Evolutionary conservation across 2,329 filamentous ascomycete species (phyloP).

Genomic region (Ramularia collo-cygni): DNA sequence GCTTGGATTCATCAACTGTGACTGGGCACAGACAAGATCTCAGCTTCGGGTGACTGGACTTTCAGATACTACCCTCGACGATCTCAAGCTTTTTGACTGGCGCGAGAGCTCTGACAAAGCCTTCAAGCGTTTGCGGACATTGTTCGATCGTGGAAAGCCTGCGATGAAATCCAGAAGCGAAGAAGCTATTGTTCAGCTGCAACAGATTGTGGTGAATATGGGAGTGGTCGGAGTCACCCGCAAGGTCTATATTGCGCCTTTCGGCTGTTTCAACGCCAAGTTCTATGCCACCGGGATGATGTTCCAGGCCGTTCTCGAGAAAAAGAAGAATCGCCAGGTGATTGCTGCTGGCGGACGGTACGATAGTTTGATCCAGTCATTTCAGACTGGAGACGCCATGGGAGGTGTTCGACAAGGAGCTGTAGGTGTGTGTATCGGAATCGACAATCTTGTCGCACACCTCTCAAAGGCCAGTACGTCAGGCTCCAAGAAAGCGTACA

Average conservation of each 20-base stretch:
- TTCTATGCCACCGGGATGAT: constrained; percentile 82
- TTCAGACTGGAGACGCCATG: constrained; percentile 57
- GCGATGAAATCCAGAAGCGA: constrained; percentile 16
- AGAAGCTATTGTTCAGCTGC: constrained; percentile 59
- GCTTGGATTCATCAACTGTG: constrained; percentile 72
- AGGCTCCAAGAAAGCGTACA: constrained; percentile 14
- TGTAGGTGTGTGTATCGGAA: constrained; percentile 86
- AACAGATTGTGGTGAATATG: constrained; percentile 68
- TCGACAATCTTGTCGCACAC: constrained; percentile 68
- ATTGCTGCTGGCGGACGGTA: constrained; percentile 93
- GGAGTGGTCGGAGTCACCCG: constrained; percentile 67
- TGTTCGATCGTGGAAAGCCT: constrained; percentile 46
- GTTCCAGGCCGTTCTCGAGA: constrained; percentile 86
- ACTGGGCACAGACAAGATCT: constrained; percentile 74
- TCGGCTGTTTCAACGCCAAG: constrained; percentile 83
- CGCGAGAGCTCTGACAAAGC: constrained; percentile 68
- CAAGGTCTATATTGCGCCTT: constrained; percentile 76
- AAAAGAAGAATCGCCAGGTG: constrained; percentile 68
- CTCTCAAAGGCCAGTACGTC: constrained; percentile 39
- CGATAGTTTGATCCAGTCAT: constrained; percentile 79
- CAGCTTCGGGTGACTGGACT: constrained; percentile 79
- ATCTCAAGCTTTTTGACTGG: constrained; percentile 86
- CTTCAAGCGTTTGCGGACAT: constrained; percentile 53
- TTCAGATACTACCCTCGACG: constrained; percentile 82
- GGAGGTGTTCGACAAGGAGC: constrained; percentile 46